Percentiles rank a stretch among this genome's conserved stretches.
Evolutionary conservation across 306 rosid species (phyloP).

Genomic region (Betula pendula): DNA sequence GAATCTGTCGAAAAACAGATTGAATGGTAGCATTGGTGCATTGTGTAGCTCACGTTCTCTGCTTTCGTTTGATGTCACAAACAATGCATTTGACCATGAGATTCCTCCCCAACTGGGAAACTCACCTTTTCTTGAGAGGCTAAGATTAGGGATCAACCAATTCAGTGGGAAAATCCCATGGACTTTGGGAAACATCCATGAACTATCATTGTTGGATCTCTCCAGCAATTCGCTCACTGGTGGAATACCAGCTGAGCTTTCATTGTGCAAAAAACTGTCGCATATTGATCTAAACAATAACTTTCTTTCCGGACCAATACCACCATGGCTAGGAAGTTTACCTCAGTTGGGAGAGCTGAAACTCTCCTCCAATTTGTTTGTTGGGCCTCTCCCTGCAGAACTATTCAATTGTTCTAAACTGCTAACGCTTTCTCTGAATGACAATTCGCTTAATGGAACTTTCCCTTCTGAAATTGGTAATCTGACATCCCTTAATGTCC

Average conservation of each 20-base stretch:
- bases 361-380: constrained; percentile 67
- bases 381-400: constrained; percentile 63
- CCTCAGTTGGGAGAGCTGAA: constrained; percentile 75
- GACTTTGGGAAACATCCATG: constrained; percentile 59
- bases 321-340: constrained; percentile 79
- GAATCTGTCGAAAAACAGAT: constrained; percentile 71
- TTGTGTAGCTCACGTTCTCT: constrained; percentile 62
- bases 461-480: constrained; percentile 65
- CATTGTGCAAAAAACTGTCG: constrained; percentile 65
- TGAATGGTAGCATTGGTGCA: constrained; percentile 76
- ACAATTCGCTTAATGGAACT: constrained; percentile 70
- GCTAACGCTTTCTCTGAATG: constrained; percentile 66
- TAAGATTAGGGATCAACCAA: constrained; percentile 70
- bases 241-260: constrained; percentile 74
- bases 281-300: constrained; percentile 68
- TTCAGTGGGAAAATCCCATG: constrained; percentile 76
- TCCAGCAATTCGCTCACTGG: constrained; percentile 78
- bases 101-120: constrained; percentile 73
- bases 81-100: constrained; percentile 62
- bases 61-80: constrained; percentile 80
- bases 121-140: constrained; percentile 69
- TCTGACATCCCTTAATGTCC: constrained; percentile 61
- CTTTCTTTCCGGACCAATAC: constrained; percentile 62
- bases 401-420: constrained; percentile 71
- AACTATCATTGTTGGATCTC: constrained; percentile 65